A percentile compares a stretch with the other conserved stretches of the same genome.
Conservation (phyloP, 306 rosid species). For the Pyrus betulifolia region DNA sequence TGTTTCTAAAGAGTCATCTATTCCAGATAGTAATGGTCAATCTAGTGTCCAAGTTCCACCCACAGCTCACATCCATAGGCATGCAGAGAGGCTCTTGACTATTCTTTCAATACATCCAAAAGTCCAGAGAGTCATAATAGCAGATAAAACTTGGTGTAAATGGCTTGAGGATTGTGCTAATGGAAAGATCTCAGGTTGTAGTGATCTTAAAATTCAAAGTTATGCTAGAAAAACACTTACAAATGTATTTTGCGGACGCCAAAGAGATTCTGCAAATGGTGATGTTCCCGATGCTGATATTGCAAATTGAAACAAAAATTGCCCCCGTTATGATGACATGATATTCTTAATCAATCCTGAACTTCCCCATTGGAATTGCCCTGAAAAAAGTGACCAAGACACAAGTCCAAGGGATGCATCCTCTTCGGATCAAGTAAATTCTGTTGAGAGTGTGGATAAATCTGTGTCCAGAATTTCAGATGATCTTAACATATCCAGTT, state of each 20-base stretch:
- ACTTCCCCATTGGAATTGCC: slow-evolving; percentile 77
- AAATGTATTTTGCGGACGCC: slow-evolving; percentile 52
- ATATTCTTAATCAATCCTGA: slow-evolving; percentile 79
- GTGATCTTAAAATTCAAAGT: slow-evolving; percentile 75
- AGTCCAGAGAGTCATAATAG: slow-evolving; percentile 59
- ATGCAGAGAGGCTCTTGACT: slow-evolving; percentile 83
- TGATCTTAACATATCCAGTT: slow-evolving; percentile 29
- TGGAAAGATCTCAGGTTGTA: slow-evolving; percentile 84
- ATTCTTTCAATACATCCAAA: slow-evolving; percentile 74
- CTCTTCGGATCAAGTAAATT: slow-evolving; percentile 9
- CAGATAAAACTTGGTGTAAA: slow-evolving; percentile 59
- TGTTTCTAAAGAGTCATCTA: slow-evolving; percentile 33
- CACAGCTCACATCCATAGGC: slow-evolving; percentile 89
- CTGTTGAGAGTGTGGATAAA: slow-evolving; percentile 28
- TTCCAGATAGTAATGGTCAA: slow-evolving; percentile 40
- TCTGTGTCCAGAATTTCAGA: slow-evolving; percentile 20
- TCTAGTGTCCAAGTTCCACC: slow-evolving; percentile 84
- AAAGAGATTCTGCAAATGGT: slow-evolving; percentile 32
- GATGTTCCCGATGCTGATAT: slow-evolving; percentile 27
- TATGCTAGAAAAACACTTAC: slow-evolving; percentile 77
- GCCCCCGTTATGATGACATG: slow-evolving; percentile 75
- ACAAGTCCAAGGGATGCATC: slow-evolving; percentile 22
- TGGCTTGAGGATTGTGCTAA: slow-evolving; percentile 95
- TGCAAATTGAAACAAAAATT: slow-evolving; percentile 28
- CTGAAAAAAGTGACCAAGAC: slow-evolving; percentile 31